A percentile compares a stretch with the other conserved stretches of the same genome.
Evolutionary conservation across 805 yeast species (phyloP).

Genomic region (Candida germanica): DNA sequence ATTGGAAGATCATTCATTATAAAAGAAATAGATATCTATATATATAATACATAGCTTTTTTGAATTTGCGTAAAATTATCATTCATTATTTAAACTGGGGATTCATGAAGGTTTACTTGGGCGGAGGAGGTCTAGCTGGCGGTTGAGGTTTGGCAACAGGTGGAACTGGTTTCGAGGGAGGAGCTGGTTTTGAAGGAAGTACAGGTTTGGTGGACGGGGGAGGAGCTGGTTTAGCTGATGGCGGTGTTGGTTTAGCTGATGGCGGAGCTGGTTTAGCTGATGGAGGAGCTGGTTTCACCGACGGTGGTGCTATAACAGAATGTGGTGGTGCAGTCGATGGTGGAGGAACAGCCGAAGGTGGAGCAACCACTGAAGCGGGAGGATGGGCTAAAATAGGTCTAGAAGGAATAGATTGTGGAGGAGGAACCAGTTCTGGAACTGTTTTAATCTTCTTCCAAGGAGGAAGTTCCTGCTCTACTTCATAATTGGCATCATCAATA

Average conservation of each 20-base stretch:
- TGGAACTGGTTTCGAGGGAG: slow-evolving; percentile 18
- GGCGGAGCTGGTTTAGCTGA: slow-evolving; percentile 12
- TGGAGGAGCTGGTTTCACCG: slow-evolving; percentile 16
- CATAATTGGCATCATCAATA: slow-evolving; percentile 1
- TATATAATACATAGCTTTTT: too few relatives aligned
- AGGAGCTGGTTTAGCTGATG: slow-evolving; percentile 12
- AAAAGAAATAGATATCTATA: too few relatives aligned
- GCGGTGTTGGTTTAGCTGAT: slow-evolving; percentile 16
- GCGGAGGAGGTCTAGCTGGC: slow-evolving; percentile 4
- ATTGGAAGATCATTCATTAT: too few relatives aligned
- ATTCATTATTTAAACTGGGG: too few relatives aligned
- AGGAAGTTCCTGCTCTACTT: slow-evolving; percentile 5
- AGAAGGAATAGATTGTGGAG: slow-evolving; percentile 1
- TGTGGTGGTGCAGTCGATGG: slow-evolving; percentile 14
- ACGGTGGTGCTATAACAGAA: slow-evolving; percentile 12
- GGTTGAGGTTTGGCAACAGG: slow-evolving; percentile 20
- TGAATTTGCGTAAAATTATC: too few relatives aligned
- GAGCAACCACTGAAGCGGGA: slow-evolving; percentile 20
- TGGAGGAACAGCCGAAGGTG: slow-evolving; percentile 17
- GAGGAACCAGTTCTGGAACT: slow-evolving; percentile 11
- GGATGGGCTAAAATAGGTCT: slow-evolving; percentile 12
- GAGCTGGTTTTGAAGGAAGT: slow-evolving; percentile 16
- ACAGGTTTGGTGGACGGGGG: slow-evolving; percentile 14
- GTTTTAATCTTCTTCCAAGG: slow-evolving; percentile 26
- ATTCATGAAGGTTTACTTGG: too few relatives aligned